These are phyloP conservation scores for Herpetomonas muscarum DNA, from an alignment of 208 protist genomes.

Conservation along the genomic window DNA sequence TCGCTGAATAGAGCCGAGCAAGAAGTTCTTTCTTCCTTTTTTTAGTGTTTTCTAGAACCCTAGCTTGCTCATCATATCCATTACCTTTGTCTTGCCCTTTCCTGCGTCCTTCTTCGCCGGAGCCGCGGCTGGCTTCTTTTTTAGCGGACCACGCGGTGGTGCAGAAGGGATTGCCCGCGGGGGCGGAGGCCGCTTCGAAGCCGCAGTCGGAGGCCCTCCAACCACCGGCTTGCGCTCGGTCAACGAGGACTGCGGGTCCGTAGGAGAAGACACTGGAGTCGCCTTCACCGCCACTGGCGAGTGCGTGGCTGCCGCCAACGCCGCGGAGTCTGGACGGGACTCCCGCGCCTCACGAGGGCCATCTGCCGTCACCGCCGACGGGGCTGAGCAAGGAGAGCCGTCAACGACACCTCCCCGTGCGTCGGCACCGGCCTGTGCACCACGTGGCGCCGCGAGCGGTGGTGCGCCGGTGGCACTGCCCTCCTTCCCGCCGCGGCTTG, in stretches of 20 bases:
- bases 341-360: too few relatives aligned
- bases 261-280: neutral
- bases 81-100: slow-evolving; percentile 16
- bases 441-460: too few relatives aligned
- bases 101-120: slow-evolving; percentile 2
- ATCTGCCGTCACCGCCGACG: too few relatives aligned
- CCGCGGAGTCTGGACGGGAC: too few relatives aligned
- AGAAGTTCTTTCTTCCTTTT: too few relatives aligned
- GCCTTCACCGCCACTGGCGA: neutral
- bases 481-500: neutral
- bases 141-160: neutral
- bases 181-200: neutral
- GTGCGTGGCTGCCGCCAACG: too few relatives aligned
- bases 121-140: slow-evolving; percentile 1
- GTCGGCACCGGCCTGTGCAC: too few relatives aligned
- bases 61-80: slow-evolving; percentile 44
- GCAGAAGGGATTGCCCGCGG: too few relatives aligned
- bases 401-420: too few relatives aligned
- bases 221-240: neutral
- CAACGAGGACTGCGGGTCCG: too few relatives aligned
- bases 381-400: too few relatives aligned
- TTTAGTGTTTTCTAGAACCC: slow-evolving; percentile 20
- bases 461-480: neutral
- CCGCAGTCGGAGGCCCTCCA: neutral
- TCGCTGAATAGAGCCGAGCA: too few relatives aligned